A percentile compares a stretch with the other conserved stretches of the same genome.
phyloP scores from a whole-genome alignment of 495 filamentous ascomycete genomes.

The Letharia columbiana region DNA sequence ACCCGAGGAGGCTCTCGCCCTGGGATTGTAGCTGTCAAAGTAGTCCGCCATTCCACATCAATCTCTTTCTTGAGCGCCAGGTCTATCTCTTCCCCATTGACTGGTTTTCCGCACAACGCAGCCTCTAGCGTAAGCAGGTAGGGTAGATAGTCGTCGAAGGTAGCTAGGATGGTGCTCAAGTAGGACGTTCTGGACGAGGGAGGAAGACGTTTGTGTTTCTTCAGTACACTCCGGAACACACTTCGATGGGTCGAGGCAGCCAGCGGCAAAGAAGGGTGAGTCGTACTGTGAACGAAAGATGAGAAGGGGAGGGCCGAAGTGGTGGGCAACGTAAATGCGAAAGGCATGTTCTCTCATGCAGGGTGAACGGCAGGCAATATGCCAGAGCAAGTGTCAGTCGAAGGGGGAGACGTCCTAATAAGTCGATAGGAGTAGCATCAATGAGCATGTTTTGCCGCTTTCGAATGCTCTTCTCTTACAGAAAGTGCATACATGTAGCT shows the following conservation, averaged over 20 bases:
- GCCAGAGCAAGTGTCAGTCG: not conserved
- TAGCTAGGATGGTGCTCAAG: conserved; percentile 56
- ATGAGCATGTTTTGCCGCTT: not conserved
- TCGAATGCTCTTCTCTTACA: not conserved
- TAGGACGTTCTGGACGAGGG: conserved; percentile 54
- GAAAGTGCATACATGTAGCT: too few species aligned
- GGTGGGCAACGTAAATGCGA: conserved; percentile 72
- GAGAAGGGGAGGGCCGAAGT: conserved; percentile 77
- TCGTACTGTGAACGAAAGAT: conserved; percentile 50
- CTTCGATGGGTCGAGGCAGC: conserved; percentile 69
- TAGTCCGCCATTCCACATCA: conserved; percentile 74
- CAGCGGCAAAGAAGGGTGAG: conserved; percentile 76
- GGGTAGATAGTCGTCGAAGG: conserved; percentile 66
- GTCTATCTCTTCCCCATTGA: conserved; percentile 53
- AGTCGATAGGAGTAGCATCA: not conserved
- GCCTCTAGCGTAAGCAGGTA: conserved; percentile 67
- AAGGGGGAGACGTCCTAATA: not conserved
- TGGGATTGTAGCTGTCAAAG: conserved; percentile 52
- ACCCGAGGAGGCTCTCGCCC: conserved; percentile 53
- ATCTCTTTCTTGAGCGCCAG: conserved; percentile 52
- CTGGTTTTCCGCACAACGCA: conserved; percentile 46
- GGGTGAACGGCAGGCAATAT: not conserved
- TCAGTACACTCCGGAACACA: conserved; percentile 66
- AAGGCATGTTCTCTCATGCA: conserved; percentile 55
- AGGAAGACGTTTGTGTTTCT: conserved; percentile 72